Percentiles rank a stretch among this genome's conserved stretches.
phyloP scores from a whole-genome alignment of 2,329 filamentous ascomycete species.

The Sporothrix variecibatus region DNA sequence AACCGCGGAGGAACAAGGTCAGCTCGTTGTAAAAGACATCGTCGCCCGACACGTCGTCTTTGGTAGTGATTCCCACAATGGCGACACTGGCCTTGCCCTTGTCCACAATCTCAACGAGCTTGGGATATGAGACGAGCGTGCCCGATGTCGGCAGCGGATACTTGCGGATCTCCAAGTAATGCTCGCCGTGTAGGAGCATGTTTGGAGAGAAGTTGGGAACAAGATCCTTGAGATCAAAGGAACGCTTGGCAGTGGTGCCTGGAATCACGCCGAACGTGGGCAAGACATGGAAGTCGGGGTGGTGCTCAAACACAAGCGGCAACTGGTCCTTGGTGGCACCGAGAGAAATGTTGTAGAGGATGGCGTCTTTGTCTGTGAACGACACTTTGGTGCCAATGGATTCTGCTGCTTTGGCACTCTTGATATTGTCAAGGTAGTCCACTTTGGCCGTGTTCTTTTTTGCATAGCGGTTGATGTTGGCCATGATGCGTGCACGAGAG shows the following conservation, averaged over 20 bases:
- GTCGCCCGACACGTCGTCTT: conserved; percentile 80
- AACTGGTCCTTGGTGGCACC: not conserved
- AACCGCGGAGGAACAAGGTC: conserved; percentile 88
- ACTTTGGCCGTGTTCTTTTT: not conserved
- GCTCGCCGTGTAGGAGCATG: conserved; percentile 98
- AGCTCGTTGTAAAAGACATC: conserved; percentile 96
- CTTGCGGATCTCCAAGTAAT: conserved; percentile 92
- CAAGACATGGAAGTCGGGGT: conserved; percentile 77
- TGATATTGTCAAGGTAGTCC: not conserved
- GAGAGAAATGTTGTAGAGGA: not conserved
- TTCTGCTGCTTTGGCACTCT: not conserved
- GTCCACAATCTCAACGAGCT: conserved; percentile 91
- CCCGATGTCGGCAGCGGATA: conserved; percentile 87
- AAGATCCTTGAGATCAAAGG: conserved; percentile 78
- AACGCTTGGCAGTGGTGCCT: conserved; percentile 77
- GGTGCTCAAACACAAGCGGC: not conserved
- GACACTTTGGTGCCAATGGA: not conserved
- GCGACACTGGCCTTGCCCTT: conserved; percentile 92
- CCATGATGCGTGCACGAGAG: not conserved
- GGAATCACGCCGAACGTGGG: conserved; percentile 97
- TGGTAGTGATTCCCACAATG: conserved; percentile 76
- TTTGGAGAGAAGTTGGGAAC: conserved; percentile 96
- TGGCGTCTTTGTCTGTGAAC: not conserved
- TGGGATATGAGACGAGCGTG: conserved; percentile 71
- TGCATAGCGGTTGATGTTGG: not conserved